phyloP scores from a whole-genome alignment of 179 eudicot genomes.

The Beta macrorhiza region DNA sequence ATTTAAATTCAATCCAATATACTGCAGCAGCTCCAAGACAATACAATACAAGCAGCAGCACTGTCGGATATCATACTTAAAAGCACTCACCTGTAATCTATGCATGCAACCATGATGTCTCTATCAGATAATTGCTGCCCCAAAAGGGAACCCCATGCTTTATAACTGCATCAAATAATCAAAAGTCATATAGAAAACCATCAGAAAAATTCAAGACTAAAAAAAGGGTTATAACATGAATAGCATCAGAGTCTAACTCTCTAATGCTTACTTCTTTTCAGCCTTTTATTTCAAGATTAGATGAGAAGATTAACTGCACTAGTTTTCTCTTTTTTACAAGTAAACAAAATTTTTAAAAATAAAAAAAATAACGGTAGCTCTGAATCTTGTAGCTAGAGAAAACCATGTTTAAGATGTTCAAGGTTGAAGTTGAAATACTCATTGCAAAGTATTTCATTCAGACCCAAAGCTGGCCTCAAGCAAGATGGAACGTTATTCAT shows the following conservation, averaged over 20 bases:
- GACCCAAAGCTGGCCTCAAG: too few relatives aligned
- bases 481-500: too few relatives aligned
- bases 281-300: neutral
- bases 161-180: slow-evolving; percentile 56
- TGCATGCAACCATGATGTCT: slow-evolving; percentile 93
- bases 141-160: slow-evolving; percentile 97
- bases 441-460: too few relatives aligned
- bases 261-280: neutral
- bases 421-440: too few relatives aligned
- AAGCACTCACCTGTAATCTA: slow-evolving; percentile 80
- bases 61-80: neutral
- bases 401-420: too few relatives aligned
- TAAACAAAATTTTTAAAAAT: too few relatives aligned
- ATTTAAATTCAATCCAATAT: neutral
- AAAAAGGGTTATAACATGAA: neutral
- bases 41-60: neutral
- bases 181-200: neutral
- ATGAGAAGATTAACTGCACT: neutral
- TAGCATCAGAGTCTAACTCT: neutral
- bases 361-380: too few relatives aligned
- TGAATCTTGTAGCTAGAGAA: too few relatives aligned
- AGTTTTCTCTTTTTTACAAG: neutral
- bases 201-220: slow-evolving; percentile 10
- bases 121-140: slow-evolving; percentile 84
- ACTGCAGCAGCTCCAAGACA: neutral